Evolutionary conservation across 495 filamentous ascomycete genomes (phyloP).

Genomic region (Trichocladium uniseriatum): DNA sequence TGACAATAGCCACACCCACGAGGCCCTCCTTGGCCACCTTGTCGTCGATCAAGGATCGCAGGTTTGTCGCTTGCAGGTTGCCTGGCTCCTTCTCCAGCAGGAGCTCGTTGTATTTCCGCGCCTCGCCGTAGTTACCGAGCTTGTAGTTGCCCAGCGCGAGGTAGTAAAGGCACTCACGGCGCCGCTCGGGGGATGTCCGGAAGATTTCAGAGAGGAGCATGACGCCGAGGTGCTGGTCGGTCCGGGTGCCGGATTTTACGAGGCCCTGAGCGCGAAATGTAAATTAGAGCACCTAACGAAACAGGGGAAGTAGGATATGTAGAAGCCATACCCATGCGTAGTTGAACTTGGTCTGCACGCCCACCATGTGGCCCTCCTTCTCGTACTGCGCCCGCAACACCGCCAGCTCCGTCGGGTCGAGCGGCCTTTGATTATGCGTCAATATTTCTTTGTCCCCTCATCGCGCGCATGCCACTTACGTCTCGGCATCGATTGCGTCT

Average conservation of each 20-base stretch:
- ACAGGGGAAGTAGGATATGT: background rate
- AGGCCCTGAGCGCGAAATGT: conserved; percentile 51
- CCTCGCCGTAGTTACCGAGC: conserved; percentile 93
- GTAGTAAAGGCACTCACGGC: conserved; percentile 96
- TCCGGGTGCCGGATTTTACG: conserved; percentile 77
- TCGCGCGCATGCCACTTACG: conserved; percentile 43
- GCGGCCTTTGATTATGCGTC: conserved; percentile 46
- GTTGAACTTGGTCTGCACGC: conserved; percentile 98
- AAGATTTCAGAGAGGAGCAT: conserved; percentile 94
- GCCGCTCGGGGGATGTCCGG: conserved; percentile 77
- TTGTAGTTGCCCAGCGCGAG: conserved; percentile 95
- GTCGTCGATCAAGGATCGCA: conserved; percentile 83
- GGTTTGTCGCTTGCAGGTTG: conserved; percentile 80
- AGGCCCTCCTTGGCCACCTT: conserved; percentile 91
- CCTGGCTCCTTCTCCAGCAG: conserved; percentile 79
- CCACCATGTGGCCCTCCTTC: conserved; percentile 91
- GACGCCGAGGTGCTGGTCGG: conserved; percentile 91
- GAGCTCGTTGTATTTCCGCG: conserved; percentile 85
- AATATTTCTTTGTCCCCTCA: background rate
- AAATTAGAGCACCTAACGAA: background rate
- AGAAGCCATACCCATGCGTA: conserved; percentile 74
- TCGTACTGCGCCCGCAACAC: conserved; percentile 90
- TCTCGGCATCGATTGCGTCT: conserved; percentile 98
- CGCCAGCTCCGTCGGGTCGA: conserved; percentile 81
- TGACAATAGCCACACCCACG: conserved; percentile 92